These are phyloP conservation scores for Adiantum capillusveneris DNA, from an alignment of 75 land plant species.

Conservation along the genomic window DNA sequence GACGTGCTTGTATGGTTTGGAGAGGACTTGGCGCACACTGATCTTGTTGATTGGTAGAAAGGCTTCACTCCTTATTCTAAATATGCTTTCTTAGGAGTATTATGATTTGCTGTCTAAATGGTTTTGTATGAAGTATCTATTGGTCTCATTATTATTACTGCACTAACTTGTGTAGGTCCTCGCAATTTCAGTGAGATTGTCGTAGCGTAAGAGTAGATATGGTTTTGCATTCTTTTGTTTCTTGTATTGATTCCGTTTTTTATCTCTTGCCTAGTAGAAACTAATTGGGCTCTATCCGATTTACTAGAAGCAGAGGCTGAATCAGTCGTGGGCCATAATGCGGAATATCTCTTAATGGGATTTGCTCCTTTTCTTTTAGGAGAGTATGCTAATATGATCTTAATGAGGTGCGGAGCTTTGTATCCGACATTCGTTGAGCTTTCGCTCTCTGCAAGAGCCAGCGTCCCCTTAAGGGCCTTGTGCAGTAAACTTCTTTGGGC, in stretches of 20 bases:
- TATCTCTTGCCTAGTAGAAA: conserved; percentile 2
- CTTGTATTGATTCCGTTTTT: conserved; percentile 4
- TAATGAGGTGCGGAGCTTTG: conserved; percentile 31
- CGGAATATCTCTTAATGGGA: conserved; percentile 15
- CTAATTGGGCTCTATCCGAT: conserved; percentile 3
- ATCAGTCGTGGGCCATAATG: conserved; percentile 10
- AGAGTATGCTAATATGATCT: conserved; percentile 27
- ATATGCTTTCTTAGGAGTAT: conserved; percentile 4
- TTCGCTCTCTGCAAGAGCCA: conserved; percentile 16
- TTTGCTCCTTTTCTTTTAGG: conserved; percentile 22
- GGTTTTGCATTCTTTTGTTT: conserved; percentile 6
- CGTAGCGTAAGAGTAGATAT: conserved; percentile 10
- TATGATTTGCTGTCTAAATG: background rate
- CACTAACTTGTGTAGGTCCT: conserved; percentile 13
- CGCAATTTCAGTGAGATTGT: conserved; percentile 17
- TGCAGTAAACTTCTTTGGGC: conserved; percentile 19
- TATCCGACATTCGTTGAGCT: conserved; percentile 30
- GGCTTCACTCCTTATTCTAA: background rate
- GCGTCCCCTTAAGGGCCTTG: conserved; percentile 13
- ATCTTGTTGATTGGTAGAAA: background rate
- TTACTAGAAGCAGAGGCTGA: conserved; percentile 16
- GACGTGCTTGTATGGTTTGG: background rate
- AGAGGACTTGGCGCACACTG: background rate
- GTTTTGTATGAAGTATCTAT: conserved; percentile 15
- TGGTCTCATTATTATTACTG: conserved; percentile 7